Evolutionary conservation across 2,329 filamentous ascomycete genomes (phyloP).

Genomic region (Thielaviopsis punctulata): DNA sequence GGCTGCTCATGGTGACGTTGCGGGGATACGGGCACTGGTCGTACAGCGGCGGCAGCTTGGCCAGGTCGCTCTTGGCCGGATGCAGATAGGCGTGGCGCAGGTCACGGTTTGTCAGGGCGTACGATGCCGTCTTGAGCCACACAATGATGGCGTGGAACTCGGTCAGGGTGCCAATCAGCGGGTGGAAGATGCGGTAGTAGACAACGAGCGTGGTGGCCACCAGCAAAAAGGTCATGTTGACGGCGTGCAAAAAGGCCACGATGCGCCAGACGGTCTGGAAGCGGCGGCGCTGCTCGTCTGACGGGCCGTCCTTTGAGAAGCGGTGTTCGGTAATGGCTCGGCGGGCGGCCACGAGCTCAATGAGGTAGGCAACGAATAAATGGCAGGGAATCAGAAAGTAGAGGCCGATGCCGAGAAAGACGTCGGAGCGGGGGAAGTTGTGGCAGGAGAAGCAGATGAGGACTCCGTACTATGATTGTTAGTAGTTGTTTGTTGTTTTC

Average conservation of each 20-base stretch:
- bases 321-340: conserved; percentile 48
- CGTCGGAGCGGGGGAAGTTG: conserved; percentile 64
- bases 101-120: conserved; percentile 92
- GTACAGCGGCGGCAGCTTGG: conserved; percentile 67
- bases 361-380: conserved; percentile 74
- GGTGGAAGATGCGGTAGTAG: conserved; percentile 83
- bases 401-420: conserved; percentile 57
- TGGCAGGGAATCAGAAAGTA: conserved; percentile 84
- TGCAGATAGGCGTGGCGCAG: conserved; percentile 80
- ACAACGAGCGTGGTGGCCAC: conserved; percentile 68
- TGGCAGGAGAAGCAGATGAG: conserved; percentile 83
- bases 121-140: conserved; percentile 90
- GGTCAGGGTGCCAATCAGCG: conserved; percentile 77
- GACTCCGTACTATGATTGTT: conserved; percentile 58
- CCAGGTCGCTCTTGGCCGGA: conserved; percentile 47
- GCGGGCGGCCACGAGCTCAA: conserved; percentile 68
- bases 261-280: conserved; percentile 66
- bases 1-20: conserved; percentile 77
- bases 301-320: conserved; percentile 17
- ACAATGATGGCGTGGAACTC: conserved; percentile 88
- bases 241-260: conserved; percentile 61
- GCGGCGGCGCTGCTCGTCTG: conserved; percentile 42
- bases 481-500: not conserved
- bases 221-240: conserved; percentile 73
- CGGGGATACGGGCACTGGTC: conserved; percentile 66